Evolutionary conservation across 345 rosid species (phyloP), one percentile per base, ranked within the genome.

Genomic region (Rhodomyrtus tomentosa): DNA sequence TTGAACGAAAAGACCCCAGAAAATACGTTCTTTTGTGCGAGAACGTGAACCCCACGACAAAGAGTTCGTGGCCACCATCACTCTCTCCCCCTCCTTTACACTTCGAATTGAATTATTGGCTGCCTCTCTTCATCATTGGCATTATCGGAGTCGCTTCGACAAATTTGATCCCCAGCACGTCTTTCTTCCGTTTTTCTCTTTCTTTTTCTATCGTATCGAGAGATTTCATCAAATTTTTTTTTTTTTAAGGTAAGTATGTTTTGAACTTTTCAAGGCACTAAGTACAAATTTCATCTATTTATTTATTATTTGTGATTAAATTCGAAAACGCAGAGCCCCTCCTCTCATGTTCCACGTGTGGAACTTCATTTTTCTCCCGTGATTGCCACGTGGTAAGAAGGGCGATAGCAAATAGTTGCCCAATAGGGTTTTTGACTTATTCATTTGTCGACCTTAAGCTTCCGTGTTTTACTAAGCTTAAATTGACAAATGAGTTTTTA

Each of bases 381-480:
- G 40, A 3, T 7, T 4, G 42, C 32, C 21, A 7, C 74, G 40
- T 1, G 22, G 40, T 20, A 29, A 29, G 74, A 62, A n/a, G n/a
- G n/a, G n/a, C n/a, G n/a, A n/a, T n/a, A n/a, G n/a, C 42, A 5
- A 7, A 0, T 1, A 0, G 12, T 32, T 10, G 2, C 11, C 5
- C 11, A 1, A 8, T 62, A 7, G 16, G 74, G 22, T 62, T 18
- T 18, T 16, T 29, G 9, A 32, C 12, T 32, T 16, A 32, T 32
- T 32, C 42, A 7, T 8, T 29, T 3, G 73, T 1, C 40, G 5
- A 1, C 10, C 15, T 7, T 15, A 3, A 59, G 29, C 21, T 59
- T 14, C 7, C 0, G 4, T 1, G 21, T 15, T 29, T 27, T 62
- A 7, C 15, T 29, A 6, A 27, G 73, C 27, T 18, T 0, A 59